A percentile compares a stretch with the other conserved stretches of the same genome.
Evolutionary conservation across 768 basidiomycete genomes (phyloP).

Genomic region (Grammothele lineata): DNA sequence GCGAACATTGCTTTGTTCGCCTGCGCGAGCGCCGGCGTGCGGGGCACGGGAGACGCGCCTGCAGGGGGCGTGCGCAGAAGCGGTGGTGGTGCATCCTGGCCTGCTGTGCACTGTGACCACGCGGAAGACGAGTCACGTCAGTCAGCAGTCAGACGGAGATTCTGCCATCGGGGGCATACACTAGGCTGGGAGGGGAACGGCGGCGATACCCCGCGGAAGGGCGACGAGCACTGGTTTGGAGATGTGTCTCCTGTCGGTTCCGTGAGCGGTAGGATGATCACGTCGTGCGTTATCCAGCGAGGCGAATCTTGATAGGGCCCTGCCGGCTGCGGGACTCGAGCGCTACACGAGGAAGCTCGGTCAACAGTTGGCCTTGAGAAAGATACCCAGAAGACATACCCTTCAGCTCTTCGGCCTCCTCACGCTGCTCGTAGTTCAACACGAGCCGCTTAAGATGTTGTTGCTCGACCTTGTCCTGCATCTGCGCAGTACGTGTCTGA

Average conservation of each 20-base stretch:
- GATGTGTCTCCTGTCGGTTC: slow-evolving; percentile 4
- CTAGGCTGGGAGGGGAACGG: neutral
- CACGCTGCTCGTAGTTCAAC: slow-evolving; percentile 84
- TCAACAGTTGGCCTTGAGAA: no score
- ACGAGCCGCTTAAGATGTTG: slow-evolving; percentile 96
- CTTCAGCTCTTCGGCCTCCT: slow-evolving; percentile 80
- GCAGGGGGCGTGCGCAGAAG: no score
- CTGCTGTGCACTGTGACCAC: no score
- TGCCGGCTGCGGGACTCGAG: slow-evolving; percentile 65
- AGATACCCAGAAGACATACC: slow-evolving; percentile 35
- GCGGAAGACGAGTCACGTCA: no score
- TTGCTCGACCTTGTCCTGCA: slow-evolving; percentile 94
- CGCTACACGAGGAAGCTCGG: slow-evolving; percentile 38
- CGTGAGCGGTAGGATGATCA: neutral
- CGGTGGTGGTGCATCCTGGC: no score
- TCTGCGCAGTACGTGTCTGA: slow-evolving; percentile 86
- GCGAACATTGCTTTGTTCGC: no score
- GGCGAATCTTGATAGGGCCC: slow-evolving; percentile 73
- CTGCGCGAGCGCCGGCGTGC: no score
- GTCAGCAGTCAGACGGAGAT: no score
- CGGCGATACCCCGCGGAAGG: slow-evolving; percentile 2
- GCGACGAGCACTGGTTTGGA: slow-evolving; percentile 15
- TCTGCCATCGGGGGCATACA: no score
- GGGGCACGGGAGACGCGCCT: no score
- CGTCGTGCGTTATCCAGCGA: slow-evolving; percentile 50